Percentiles rank a stretch among this genome's conserved stretches.
Conservation (phyloP, 2,329 filamentous ascomycete species). For the Alternaria sp. region DNA sequence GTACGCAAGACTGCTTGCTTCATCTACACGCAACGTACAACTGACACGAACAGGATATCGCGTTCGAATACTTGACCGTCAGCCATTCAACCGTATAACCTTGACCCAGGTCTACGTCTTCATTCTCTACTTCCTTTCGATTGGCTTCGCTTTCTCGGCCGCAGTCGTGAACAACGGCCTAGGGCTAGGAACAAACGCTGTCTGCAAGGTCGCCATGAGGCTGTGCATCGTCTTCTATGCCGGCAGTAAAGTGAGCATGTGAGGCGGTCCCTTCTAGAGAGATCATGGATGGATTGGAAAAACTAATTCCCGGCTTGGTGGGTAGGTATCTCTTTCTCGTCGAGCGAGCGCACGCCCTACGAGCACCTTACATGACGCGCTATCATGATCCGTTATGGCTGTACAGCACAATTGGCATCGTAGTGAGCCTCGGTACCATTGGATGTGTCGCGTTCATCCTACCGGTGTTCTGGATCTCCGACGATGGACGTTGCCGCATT, state of each 20-base stretch:
- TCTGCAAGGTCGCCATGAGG: constrained; percentile 45
- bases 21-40: neutral
- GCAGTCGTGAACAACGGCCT: constrained; percentile 43
- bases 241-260: constrained; percentile 23
- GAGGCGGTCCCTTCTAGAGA: neutral
- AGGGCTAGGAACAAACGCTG: constrained; percentile 26
- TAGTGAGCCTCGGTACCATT: constrained; percentile 38
- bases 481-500: constrained; percentile 48
- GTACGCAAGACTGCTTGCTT: neutral
- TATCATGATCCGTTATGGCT: constrained; percentile 47
- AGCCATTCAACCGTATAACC: constrained; percentile 3
- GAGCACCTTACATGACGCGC: constrained; percentile 41
- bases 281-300: neutral
- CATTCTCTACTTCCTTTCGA: constrained; percentile 43
- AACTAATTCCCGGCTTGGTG: neutral
- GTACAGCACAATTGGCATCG: constrained; percentile 30
- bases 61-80: constrained; percentile 9
- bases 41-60: constrained; percentile 24
- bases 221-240: constrained; percentile 46
- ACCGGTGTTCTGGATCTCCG: constrained; percentile 41
- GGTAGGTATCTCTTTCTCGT: constrained; percentile 51
- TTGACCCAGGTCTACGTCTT: constrained; percentile 40
- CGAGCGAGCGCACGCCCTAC: constrained; percentile 49
- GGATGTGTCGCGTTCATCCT: constrained; percentile 35
- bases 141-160: constrained; percentile 44